Evolutionary conservation across 306 rosid species (phyloP).

Genomic region (Urtica urens): DNA sequence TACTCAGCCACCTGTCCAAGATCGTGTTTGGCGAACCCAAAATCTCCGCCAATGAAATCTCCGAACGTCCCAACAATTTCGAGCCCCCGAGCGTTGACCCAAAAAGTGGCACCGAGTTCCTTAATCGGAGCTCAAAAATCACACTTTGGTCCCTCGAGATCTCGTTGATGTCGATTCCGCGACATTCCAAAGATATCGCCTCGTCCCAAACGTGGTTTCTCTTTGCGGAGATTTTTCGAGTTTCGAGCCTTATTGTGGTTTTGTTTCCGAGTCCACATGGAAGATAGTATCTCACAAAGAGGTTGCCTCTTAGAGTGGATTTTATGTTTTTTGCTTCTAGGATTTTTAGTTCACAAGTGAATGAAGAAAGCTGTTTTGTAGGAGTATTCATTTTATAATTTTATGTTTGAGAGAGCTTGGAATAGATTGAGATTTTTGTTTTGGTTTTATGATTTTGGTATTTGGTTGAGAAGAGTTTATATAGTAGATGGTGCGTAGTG

Average conservation of each 20-base stretch:
- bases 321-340: slow-evolving; percentile 38
- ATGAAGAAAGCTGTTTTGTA: slow-evolving; percentile 22
- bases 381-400: slow-evolving; percentile 25
- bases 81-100: slow-evolving; percentile 37
- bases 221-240: slow-evolving; percentile 29
- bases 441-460: background rate
- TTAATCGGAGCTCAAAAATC: slow-evolving; percentile 57
- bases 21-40: slow-evolving; percentile 54
- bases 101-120: slow-evolving; percentile 25
- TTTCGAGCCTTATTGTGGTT: slow-evolving; percentile 35
- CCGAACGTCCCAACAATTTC: slow-evolving; percentile 45
- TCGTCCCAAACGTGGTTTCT: slow-evolving; percentile 49
- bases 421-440: background rate
- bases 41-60: slow-evolving; percentile 51
- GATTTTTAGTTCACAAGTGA: slow-evolving; percentile 44
- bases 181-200: slow-evolving; percentile 55
- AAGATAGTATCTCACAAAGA: slow-evolving; percentile 49
- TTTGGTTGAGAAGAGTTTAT: slow-evolving; percentile 8
- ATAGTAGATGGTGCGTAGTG: background rate
- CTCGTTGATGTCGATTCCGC: slow-evolving; percentile 25
- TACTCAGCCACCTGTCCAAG: slow-evolving; percentile 47
- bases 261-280: slow-evolving; percentile 27
- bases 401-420: background rate
- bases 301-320: slow-evolving; percentile 23
- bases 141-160: slow-evolving; percentile 37